Conservation (phyloP, 1,139 yeast species). For the Saccharomyces hybrid region DNA sequence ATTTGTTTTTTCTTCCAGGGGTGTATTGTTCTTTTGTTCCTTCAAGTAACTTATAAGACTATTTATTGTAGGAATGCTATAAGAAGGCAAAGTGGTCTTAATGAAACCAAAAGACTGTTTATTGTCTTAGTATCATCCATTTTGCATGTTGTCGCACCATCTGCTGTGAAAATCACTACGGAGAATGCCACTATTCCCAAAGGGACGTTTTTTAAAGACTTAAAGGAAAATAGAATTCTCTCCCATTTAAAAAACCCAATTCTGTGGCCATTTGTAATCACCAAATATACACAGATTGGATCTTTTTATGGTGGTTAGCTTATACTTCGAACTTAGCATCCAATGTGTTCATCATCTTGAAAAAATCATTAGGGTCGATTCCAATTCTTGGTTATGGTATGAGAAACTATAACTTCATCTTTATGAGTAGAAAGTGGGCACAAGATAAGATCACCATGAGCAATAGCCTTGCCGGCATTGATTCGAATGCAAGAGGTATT, state of each 20-base stretch:
- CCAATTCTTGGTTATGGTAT: constrained; percentile 87
- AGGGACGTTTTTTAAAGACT: constrained; percentile 21
- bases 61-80: constrained; percentile 12
- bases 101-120: constrained; percentile 27
- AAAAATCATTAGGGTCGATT: constrained; percentile 64
- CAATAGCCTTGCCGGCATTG: constrained; percentile 47
- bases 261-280: constrained; percentile 54
- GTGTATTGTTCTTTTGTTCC: constrained; percentile 14
- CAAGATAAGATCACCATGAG: constrained; percentile 56
- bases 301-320: constrained; percentile 80
- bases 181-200: constrained; percentile 24
- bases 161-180: constrained; percentile 28
- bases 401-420: constrained; percentile 70
- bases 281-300: constrained; percentile 94
- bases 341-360: constrained; percentile 61
- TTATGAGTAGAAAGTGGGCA: constrained; percentile 74
- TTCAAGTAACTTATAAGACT: constrained; percentile 14
- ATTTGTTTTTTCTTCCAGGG: constrained; percentile 18
- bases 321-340: constrained; percentile 62
- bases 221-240: constrained; percentile 15
- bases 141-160: constrained; percentile 28
- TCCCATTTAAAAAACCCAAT: constrained; percentile 18
- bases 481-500: constrained; percentile 39
- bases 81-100: constrained; percentile 19
- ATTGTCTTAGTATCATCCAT: constrained; percentile 26